A percentile compares a stretch with the other conserved stretches of the same genome.
Conservation (phyloP, 2,329 filamentous ascomycete species). For the Botrytis hyacinthi region DNA sequence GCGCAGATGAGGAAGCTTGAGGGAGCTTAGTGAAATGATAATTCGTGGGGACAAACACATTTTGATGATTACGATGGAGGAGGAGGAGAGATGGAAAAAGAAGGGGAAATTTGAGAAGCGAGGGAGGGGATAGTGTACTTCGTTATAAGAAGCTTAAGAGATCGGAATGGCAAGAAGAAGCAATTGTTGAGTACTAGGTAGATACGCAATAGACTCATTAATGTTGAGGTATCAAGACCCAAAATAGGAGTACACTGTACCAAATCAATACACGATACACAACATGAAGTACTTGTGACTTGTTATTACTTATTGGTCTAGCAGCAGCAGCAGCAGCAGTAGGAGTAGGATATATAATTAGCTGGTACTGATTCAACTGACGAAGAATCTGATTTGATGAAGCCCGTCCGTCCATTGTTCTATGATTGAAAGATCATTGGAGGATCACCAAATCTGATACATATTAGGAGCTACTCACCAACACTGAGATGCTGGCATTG, state of each 20-base stretch:
- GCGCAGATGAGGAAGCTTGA: neutral
- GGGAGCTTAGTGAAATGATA: neutral
- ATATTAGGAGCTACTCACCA: neutral
- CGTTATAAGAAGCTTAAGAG: neutral
- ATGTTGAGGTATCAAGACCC: neutral
- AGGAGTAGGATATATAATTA: neutral
- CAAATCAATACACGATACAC: neutral
- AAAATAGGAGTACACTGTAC: neutral
- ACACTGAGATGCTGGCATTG: neutral
- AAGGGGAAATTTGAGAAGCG: neutral
- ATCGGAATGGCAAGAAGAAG: neutral
- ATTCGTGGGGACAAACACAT: neutral
- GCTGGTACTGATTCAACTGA: neutral
- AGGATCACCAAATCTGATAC: slow-evolving; percentile 1
- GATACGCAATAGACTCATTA: neutral
- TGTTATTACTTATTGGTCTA: neutral
- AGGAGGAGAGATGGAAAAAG: neutral
- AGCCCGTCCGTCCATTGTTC: neutral
- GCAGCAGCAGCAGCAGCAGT: neutral
- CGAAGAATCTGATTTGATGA: neutral
- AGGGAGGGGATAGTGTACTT: neutral
- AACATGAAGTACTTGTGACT: slow-evolving; percentile 1
- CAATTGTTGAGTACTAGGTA: neutral
- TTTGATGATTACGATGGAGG: neutral
- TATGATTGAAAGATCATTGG: neutral